These are phyloP conservation scores for Physaria fendleri DNA, from an alignment of 345 rosid species.

Conservation along the genomic window DNA sequence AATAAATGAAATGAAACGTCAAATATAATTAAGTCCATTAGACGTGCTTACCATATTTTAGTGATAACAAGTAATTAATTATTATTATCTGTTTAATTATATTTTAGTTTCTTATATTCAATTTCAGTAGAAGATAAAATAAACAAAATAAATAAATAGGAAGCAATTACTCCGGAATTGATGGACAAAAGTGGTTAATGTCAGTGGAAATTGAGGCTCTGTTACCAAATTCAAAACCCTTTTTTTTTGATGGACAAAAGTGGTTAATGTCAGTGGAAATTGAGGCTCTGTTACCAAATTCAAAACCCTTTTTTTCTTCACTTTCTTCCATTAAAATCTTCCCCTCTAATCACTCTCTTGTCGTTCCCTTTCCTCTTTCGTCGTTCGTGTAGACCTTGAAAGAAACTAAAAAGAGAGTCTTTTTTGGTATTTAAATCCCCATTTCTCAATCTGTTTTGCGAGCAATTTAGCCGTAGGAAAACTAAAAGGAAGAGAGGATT, in stretches of 20 bases:
- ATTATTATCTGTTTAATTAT: not conserved
- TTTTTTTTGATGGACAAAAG: slow-evolving; percentile 17
- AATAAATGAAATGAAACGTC: not conserved
- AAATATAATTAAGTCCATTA: not conserved
- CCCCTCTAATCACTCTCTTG: slow-evolving; percentile 15
- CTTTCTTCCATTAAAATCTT: slow-evolving; percentile 13
- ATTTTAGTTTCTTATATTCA: not conserved
- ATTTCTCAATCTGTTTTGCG: not conserved
- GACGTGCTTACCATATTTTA: slow-evolving; percentile 26
- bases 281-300: slow-evolving; percentile 19
- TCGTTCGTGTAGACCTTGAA: not conserved
- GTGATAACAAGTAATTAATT: not conserved
- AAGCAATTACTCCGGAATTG: slow-evolving; percentile 26
- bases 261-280: slow-evolving; percentile 19
- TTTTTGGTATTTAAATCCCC: not conserved
- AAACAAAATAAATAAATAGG: not conserved
- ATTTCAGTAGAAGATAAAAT: not conserved
- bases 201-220: slow-evolving; percentile 21
- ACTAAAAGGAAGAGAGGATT: not conserved
- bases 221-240: slow-evolving; percentile 8
- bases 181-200: slow-evolving; percentile 25
- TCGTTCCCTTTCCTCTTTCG: slow-evolving; percentile 3
- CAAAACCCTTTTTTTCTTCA: not conserved
- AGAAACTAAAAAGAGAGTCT: not conserved
- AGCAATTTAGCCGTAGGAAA: not conserved